A percentile compares a stretch with the other conserved stretches of the same genome.
Evolutionary conservation across 352 stramenopile genomes (phyloP).

Genomic region (Blastocystis hominis): DNA sequence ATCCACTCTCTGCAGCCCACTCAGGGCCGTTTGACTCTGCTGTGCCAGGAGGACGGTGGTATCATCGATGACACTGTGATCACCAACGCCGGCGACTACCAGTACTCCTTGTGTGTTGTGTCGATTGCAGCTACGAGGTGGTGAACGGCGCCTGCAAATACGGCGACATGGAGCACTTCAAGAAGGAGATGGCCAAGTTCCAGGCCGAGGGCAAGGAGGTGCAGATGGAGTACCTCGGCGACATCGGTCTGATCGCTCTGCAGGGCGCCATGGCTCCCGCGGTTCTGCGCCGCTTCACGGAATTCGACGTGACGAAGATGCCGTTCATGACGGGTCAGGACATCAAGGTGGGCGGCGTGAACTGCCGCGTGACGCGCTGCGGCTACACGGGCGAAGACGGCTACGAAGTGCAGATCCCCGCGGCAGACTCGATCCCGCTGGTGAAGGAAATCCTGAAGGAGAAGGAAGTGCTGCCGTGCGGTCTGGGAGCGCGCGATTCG

Average conservation of each 20-base stretch:
- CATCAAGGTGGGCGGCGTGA: slow-evolving; percentile 70
- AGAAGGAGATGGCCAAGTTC: slow-evolving; percentile 57
- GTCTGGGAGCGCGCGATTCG: slow-evolving; percentile 85
- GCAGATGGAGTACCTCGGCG: slow-evolving; percentile 62
- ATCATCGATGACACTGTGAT: slow-evolving; percentile 97
- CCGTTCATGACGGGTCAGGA: slow-evolving; percentile 85
- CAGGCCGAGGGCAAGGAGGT: slow-evolving; percentile 55
- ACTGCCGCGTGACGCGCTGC: slow-evolving; percentile 78
- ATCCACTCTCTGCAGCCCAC: slow-evolving; percentile 74
- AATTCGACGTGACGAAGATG: slow-evolving; percentile 76
- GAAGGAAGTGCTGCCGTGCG: slow-evolving; percentile 65
- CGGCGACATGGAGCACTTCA: slow-evolving; percentile 78
- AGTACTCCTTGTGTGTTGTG: slow-evolving; percentile 62
- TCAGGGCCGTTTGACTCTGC: slow-evolving; percentile 70
- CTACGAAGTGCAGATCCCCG: slow-evolving; percentile 83
- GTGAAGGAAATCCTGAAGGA: slow-evolving; percentile 72
- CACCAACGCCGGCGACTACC: slow-evolving; percentile 81
- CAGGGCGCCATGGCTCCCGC: slow-evolving; percentile 81
- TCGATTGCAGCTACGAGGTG: slow-evolving; percentile 77
- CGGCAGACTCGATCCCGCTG: slow-evolving; percentile 66
- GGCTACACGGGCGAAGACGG: slow-evolving; percentile 98
- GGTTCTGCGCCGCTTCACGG: slow-evolving; percentile 71
- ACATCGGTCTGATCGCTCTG: slow-evolving; percentile 84
- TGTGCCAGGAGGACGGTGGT: slow-evolving; percentile 86
- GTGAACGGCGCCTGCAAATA: slow-evolving; percentile 94